These are phyloP conservation scores for Alternaria solani DNA, from an alignment of 2,329 filamentous ascomycete genomes.

Conservation along the genomic window DNA sequence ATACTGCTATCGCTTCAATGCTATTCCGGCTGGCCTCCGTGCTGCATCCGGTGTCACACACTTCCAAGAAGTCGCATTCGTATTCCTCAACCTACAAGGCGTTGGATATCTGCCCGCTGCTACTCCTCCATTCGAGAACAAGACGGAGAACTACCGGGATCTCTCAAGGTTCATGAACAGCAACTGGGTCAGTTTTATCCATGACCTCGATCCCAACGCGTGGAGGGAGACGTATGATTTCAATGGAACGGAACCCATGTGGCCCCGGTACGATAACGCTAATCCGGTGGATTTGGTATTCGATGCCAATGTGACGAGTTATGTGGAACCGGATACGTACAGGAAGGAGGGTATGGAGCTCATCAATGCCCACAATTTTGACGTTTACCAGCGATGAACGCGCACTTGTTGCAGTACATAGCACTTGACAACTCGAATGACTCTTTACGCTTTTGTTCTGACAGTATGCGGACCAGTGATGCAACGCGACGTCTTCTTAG, in stretches of 20 bases:
- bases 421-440: not conserved
- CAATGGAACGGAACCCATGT: constrained; percentile 40
- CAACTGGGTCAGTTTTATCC: constrained; percentile 58
- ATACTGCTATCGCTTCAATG: constrained; percentile 71
- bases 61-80: constrained; percentile 61
- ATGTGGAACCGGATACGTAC: constrained; percentile 55
- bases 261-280: constrained; percentile 52
- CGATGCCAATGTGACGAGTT: constrained; percentile 55
- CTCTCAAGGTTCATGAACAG: constrained; percentile 55
- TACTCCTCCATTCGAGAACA: constrained; percentile 45
- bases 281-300: constrained; percentile 55
- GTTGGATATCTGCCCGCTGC: constrained; percentile 51
- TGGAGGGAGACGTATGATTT: constrained; percentile 29
- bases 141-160: constrained; percentile 48
- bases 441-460: not conserved
- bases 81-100: constrained; percentile 57
- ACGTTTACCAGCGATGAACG: constrained; percentile 16
- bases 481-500: constrained; percentile 1
- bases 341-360: constrained; percentile 56
- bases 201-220: constrained; percentile 43
- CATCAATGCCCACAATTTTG: constrained; percentile 45
- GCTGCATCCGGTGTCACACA: constrained; percentile 59
- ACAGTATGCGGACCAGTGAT: constrained; percentile 1
- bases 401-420: not conserved
- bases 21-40: constrained; percentile 57